Conservation (phyloP, 2,329 filamentous ascomycete genomes). For the Talaromyces sp. region DNA sequence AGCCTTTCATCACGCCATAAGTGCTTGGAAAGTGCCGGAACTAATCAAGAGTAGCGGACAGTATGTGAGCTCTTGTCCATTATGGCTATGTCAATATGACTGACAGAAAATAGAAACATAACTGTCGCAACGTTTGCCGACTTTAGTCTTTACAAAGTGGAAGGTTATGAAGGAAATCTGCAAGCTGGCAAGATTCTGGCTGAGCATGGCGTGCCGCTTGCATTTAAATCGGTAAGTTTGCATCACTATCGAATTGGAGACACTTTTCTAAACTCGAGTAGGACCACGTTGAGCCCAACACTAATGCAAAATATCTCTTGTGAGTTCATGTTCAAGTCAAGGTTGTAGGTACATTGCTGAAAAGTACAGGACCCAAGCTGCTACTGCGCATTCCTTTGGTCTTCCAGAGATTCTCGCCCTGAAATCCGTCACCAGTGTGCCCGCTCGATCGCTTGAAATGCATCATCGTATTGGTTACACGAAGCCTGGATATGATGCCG, state of each 20-base stretch:
- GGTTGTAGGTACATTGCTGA: neutral
- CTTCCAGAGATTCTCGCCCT: slow-evolving; percentile 59
- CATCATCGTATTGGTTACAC: slow-evolving; percentile 58
- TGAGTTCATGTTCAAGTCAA: slow-evolving; percentile 17
- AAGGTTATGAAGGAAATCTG: slow-evolving; percentile 62
- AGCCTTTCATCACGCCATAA: slow-evolving; percentile 67
- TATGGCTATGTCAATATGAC: slow-evolving; percentile 46
- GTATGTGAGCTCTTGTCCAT: slow-evolving; percentile 3
- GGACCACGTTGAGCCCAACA: slow-evolving; percentile 35
- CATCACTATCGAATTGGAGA: neutral
- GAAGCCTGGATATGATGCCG: slow-evolving; percentile 60
- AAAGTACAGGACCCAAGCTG: slow-evolving; percentile 43
- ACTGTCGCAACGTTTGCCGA: slow-evolving; percentile 62
- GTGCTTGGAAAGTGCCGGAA: slow-evolving; percentile 64
- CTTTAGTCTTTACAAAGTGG: slow-evolving; percentile 69
- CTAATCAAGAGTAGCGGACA: slow-evolving; percentile 33
- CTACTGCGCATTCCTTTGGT: slow-evolving; percentile 53
- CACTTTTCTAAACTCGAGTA: neutral
- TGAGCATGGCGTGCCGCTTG: slow-evolving; percentile 64
- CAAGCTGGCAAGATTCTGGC: slow-evolving; percentile 64
- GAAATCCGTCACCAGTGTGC: slow-evolving; percentile 56
- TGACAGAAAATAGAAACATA: slow-evolving; percentile 45
- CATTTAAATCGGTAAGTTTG: slow-evolving; percentile 55
- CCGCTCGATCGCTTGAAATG: slow-evolving; percentile 57
- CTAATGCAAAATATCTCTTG: slow-evolving; percentile 43